phyloP scores from a whole-genome alignment of 2,329 filamentous ascomycete species.

The Aspergillus hiratsukae region DNA sequence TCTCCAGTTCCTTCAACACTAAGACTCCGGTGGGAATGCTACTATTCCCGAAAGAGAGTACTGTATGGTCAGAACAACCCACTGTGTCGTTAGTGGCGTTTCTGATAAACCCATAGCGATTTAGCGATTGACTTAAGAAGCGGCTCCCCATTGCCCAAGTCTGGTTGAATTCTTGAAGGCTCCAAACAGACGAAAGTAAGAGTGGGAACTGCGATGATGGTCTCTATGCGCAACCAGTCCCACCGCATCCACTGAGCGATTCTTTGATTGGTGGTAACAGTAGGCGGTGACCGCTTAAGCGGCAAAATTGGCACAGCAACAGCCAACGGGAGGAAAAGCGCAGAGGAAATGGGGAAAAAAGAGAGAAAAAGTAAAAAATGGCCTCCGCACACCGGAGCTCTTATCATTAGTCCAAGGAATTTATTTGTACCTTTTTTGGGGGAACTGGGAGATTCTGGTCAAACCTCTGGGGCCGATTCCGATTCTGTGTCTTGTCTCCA shows the following conservation, averaged over 20 bases:
- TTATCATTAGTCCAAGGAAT: conserved; percentile 18
- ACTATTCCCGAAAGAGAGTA: not conserved
- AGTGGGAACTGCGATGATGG: not conserved
- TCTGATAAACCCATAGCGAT: not conserved
- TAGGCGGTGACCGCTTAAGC: conserved; percentile 10
- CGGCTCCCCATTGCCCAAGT: not conserved
- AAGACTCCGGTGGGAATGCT: not conserved
- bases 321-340: not conserved
- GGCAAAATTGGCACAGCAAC: not conserved
- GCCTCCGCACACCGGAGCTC: conserved; percentile 28
- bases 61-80: not conserved
- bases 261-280: conserved; percentile 5
- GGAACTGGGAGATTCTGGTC: conserved; percentile 3
- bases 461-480: conserved; percentile 7
- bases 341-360: not conserved
- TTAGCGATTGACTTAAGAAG: not conserved
- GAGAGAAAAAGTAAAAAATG: conserved; percentile 5
- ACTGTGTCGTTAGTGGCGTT: not conserved
- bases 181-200: not conserved
- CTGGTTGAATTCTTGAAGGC: not conserved
- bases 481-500: conserved; percentile 10
- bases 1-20: not conserved
- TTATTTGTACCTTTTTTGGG: conserved; percentile 5
- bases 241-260: not conserved
- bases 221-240: not conserved